phyloP scores from a whole-genome alignment of 768 basidiomycete species.

The Suillus subalutaceus region DNA sequence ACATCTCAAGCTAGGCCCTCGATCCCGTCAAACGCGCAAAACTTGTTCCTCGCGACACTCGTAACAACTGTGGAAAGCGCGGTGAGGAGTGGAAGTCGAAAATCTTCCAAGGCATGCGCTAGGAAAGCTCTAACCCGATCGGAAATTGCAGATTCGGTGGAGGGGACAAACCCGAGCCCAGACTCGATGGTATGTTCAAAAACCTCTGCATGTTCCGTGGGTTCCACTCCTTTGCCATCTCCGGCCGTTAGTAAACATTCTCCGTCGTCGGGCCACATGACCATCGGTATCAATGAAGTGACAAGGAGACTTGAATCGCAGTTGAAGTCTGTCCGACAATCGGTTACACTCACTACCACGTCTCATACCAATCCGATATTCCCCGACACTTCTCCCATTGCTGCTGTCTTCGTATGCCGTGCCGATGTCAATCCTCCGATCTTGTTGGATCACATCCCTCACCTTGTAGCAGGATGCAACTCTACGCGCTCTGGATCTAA shows the following conservation, averaged over 20 bases:
- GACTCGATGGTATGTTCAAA: not conserved
- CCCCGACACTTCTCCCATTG: constrained; percentile 17
- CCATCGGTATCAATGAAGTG: constrained; percentile 69
- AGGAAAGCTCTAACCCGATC: not conserved
- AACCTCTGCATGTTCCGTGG: not conserved
- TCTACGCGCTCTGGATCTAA: constrained; percentile 32
- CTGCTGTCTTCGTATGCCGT: constrained; percentile 67
- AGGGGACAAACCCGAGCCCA: not conserved
- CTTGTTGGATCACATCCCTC: constrained; percentile 74
- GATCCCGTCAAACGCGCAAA: constrained; percentile 55
- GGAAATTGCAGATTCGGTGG: not conserved
- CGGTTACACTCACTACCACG: constrained; percentile 3
- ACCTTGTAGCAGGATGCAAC: constrained; percentile 78
- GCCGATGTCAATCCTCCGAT: constrained; percentile 75
- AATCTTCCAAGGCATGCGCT: not conserved
- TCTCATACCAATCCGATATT: constrained; percentile 2
- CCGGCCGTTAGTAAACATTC: not conserved
- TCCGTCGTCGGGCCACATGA: constrained; percentile 44
- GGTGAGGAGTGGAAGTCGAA: not conserved
- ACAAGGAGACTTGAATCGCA: constrained; percentile 73
- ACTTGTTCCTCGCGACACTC: constrained; percentile 50
- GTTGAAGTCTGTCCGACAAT: constrained; percentile 24
- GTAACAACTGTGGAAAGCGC: constrained; percentile 50
- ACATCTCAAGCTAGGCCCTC: constrained; percentile 51
- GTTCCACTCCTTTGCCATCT: not conserved